Base-by-base conservation (phyloP, 305 asterid species). In the Fraxinus nigra region DNA sequence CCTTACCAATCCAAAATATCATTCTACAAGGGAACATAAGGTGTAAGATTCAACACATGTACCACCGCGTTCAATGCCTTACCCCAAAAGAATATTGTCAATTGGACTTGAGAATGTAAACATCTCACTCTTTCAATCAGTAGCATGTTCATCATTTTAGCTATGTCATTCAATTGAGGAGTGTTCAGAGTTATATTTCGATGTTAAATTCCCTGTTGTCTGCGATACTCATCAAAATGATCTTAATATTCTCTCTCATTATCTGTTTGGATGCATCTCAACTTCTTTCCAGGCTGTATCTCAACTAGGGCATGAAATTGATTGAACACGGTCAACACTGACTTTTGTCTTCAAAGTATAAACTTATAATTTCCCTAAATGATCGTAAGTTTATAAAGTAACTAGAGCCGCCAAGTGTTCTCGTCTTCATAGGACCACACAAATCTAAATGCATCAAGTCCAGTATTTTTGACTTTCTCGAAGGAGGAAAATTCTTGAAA, bases 261-360 rank as follows among this genome's bases (percentile, higher is more conserved):
- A 34, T 34, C 1, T 46, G 59, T 65, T 38, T 43, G 0, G 3
- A 40, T 43, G 13, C 37, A 63, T 1, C 7, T 82, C 32, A 67
- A 16, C 4, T 65, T 76, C 16, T 30, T 43, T 0, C 74, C 46
- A 28, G 0, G 13, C 6, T 80, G 0, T 11, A 7, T 80, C 11
- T 80, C 75, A 54, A 34, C 65, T 0, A 22, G 2, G 2, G 20
- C 16, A 0, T 73, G 37, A 48, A 59, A 80, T 9, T 43, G 1
- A 1, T 80, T 30, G 6, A 75, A 63, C 34, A 35, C 72, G 7
- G n/a, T 77, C 0, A 70, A 34, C 7, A 77, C 75, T 14, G 69
- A n/a, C 59, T 70, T 82, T 77, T 11, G 65, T 32, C 5, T 77
- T 67, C 9, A 77, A 67, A 6, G 75, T 51, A 51, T 51, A 51